Evolutionary conservation across 495 filamentous ascomycete species (phyloP).

Genomic region (Penicillium arizonense): DNA sequence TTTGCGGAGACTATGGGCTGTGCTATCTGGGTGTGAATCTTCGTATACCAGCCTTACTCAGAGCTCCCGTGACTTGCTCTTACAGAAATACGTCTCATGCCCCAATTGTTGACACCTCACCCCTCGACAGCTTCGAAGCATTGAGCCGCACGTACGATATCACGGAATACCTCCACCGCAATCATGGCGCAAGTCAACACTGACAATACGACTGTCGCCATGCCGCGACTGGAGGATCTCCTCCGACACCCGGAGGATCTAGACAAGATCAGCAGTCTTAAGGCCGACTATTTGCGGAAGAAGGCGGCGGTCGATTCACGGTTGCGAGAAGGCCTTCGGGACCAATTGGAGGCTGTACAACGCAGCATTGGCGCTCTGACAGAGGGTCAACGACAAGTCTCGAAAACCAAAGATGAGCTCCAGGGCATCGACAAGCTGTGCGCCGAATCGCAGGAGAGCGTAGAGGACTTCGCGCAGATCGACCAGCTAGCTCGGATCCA

Average conservation of each 20-base stretch:
- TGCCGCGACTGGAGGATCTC: constrained; percentile 50
- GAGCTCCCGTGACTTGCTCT: neutral
- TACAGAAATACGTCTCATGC: neutral
- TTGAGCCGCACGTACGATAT: constrained; percentile 6
- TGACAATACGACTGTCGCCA: constrained; percentile 40
- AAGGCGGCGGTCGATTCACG: constrained; percentile 87
- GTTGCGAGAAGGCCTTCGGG: constrained; percentile 79
- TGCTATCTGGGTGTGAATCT: constrained; percentile 2
- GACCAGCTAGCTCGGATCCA: constrained; percentile 91
- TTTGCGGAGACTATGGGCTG: neutral
- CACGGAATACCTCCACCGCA: neutral
- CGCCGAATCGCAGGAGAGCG: constrained; percentile 93
- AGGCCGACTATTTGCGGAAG: constrained; percentile 91
- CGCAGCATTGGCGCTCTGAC: constrained; percentile 80
- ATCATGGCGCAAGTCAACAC: constrained; percentile 40
- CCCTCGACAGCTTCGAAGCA: constrained; percentile 5
- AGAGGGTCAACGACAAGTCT: constrained; percentile 84
- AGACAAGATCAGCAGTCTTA: constrained; percentile 88
- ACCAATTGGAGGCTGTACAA: constrained; percentile 91
- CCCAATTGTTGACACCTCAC: constrained; percentile 3
- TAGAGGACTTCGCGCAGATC: constrained; percentile 94
- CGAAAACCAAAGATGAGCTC: constrained; percentile 93
- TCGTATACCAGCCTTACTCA: neutral
- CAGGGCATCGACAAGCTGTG: constrained; percentile 97
- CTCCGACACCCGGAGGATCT: constrained; percentile 78